Evolutionary conservation across 257 asterid species (phyloP), one percentile per base, ranked within the genome.

Genomic region (Solanum appendiculatum): DNA sequence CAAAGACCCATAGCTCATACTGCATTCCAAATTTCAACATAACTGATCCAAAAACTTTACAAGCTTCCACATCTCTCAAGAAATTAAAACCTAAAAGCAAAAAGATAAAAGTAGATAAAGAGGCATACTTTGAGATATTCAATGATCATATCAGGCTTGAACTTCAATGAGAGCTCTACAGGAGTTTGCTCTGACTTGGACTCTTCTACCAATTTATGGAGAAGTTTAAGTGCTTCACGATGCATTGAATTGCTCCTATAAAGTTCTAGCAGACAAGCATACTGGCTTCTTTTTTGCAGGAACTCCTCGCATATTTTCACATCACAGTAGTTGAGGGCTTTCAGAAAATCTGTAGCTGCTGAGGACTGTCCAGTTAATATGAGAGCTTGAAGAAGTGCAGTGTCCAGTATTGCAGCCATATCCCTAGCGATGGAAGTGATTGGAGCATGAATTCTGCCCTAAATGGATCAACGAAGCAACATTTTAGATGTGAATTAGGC

Each of bases 391-490:
- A 97, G 97, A 85, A 96, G 90, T 33, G 98, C 98, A 6, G 99
- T 97, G 91, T 97, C 99, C 87, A 97, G 95, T 82, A 93, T 93
- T 60, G 99, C 95, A 66, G 99, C 99, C 94, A 94, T 92, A 89
- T 94, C 99, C 93, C 99, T 93, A 63, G 99, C 98, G 88, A 93
- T 93, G 74, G 99, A 97, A 90, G 98, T 94, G 91, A 95, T 90
- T 70, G 97, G 89, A 82, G 88, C 80, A 86, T 87, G 90, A 88
- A 89, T 87, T 88, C 98, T 94, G 70, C 94, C 98, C 99, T 97
- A 83, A 75, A 86, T 87, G 78, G 85, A 82, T 29, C 51, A 90
- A 48, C 44, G 86, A 68, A 74, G 36, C 54, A 46, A 87, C 46
- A 60, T 80, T 46, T 46, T 25, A 80, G 85, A 80, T 80, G 85